These are phyloP conservation scores for Cucurbitaria berberidis DNA, from an alignment of 2,329 filamentous ascomycete species.

Conservation along the genomic window DNA sequence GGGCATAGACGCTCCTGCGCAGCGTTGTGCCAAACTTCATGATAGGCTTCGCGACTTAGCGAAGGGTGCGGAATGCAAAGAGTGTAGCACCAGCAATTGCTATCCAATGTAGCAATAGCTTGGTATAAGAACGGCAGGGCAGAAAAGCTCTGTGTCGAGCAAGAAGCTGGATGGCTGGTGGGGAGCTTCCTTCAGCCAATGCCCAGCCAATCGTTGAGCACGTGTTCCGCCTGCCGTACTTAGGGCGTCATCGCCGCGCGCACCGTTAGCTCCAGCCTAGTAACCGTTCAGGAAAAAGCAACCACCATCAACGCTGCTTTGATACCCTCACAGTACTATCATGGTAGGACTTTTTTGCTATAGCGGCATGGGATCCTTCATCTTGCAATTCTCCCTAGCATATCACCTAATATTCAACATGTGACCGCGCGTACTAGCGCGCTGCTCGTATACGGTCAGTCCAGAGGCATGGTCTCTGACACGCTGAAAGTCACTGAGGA, in stretches of 20 bases:
- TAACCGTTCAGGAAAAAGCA: background rate
- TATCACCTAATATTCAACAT: background rate
- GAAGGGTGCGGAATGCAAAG: slow-evolving; percentile 5
- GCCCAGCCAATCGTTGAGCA: slow-evolving; percentile 23
- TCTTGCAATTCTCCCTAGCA: too few species aligned
- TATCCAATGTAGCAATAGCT: background rate
- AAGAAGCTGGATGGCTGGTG: slow-evolving; percentile 1
- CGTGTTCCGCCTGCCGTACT: slow-evolving; percentile 15
- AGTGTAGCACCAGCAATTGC: slow-evolving; percentile 14
- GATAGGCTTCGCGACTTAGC: slow-evolving; percentile 9
- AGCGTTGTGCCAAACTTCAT: slow-evolving; percentile 97
- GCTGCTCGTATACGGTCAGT: background rate
- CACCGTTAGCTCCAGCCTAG: background rate
- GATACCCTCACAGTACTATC: background rate
- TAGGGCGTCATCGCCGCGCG: slow-evolving; percentile 9
- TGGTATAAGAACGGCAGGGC: slow-evolving; percentile 6
- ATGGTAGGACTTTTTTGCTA: too few species aligned
- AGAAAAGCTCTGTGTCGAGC: slow-evolving; percentile 18
- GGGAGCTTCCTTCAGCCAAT: slow-evolving; percentile 13
- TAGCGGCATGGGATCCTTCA: too few species aligned
- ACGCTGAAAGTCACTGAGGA: background rate
- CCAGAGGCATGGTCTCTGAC: background rate
- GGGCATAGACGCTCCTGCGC: slow-evolving; percentile 76
- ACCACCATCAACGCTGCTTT: background rate
- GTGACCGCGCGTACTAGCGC: background rate